These are phyloP conservation scores for Pholiota adiposa DNA, from an alignment of 1,284 basidiomycete genomes.

Conservation along the genomic window DNA sequence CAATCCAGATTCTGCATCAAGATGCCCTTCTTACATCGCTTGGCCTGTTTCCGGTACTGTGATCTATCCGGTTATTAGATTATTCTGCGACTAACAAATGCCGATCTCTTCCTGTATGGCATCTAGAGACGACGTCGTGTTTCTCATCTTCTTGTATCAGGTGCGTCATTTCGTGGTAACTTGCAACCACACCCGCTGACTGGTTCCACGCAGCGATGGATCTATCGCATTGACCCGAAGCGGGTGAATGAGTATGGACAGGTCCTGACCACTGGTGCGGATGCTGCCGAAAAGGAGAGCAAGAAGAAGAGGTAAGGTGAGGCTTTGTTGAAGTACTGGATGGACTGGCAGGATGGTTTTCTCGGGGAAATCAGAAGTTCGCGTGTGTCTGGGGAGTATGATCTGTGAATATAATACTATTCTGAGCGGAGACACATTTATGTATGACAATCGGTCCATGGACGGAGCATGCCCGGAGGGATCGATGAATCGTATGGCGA, in stretches of 20 bases:
- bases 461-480: slow-evolving; percentile 17
- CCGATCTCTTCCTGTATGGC: slow-evolving; percentile 17
- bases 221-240: slow-evolving; percentile 93
- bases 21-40: slow-evolving; percentile 93
- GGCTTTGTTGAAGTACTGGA: neutral
- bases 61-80: slow-evolving; percentile 17
- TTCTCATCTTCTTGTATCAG: slow-evolving; percentile 86
- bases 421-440: slow-evolving; percentile 10
- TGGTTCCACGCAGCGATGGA: slow-evolving; percentile 72
- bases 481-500: slow-evolving; percentile 14
- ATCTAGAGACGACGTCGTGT: slow-evolving; percentile 84
- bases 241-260: slow-evolving; percentile 97
- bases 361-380: slow-evolving; percentile 24
- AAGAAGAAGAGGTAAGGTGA: slow-evolving; percentile 32
- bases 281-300: slow-evolving; percentile 51
- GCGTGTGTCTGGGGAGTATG: slow-evolving; percentile 11
- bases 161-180: slow-evolving; percentile 42
- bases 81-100: slow-evolving; percentile 26
- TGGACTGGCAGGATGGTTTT: slow-evolving; percentile 3
- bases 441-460: slow-evolving; percentile 15
- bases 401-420: slow-evolving; percentile 17
- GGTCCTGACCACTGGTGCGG: slow-evolving; percentile 61
- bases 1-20: slow-evolving; percentile 82
- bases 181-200: slow-evolving; percentile 19
- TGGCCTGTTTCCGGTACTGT: slow-evolving; percentile 77